Base-by-base conservation (phyloP, 768 basidiomycete species). In the Suillus luteus region DNA sequence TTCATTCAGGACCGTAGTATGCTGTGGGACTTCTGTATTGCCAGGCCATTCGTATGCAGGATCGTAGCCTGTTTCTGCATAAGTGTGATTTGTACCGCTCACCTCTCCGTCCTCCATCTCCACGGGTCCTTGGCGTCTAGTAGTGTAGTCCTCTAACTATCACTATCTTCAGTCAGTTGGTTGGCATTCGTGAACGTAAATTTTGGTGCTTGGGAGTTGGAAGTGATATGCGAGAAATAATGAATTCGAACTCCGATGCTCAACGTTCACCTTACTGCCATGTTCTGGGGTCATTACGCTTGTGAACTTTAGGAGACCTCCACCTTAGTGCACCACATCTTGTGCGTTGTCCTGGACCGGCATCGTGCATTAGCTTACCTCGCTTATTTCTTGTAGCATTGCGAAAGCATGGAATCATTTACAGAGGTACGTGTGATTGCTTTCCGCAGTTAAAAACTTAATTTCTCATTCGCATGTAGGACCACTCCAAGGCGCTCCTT, bases 1-100 rank as follows among this genome's bases (percentile, higher is more conserved):
- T 67, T 67, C 60, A 31, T 66, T 41, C 22, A 40, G 55, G 37
- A 57, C 15, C 38, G 55, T 38, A 57, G 57, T 24, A 57, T 40
- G 17, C 10, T 58, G 57, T 58, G 57, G 10, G 41, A 37, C 11
- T 64, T 68, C 61, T 35, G 41, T 54, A 52, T 70, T 82, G 59
- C 81, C 83, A 27, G 86, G 86, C 85, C 87, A 90, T 79, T 90
- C 89, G 54, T 80, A 77, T 15, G 81, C 76, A 24, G 85, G 80
- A 66, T 86, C 81, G 68, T 90, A 85, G 9, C 55, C 62, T 52
- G 38, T 19, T 41, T 52, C 43, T 46, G 51, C 17, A 44, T 44
- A 31, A 31, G 31, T 61, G 65, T 65, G 54, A 49, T 55, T 41
- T 40, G 22, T 49, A 11, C 55, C 49, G 52, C 31, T 22, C 38